phyloP scores from a whole-genome alignment of 2,329 filamentous ascomycete genomes.

The Onygena corvina region DNA sequence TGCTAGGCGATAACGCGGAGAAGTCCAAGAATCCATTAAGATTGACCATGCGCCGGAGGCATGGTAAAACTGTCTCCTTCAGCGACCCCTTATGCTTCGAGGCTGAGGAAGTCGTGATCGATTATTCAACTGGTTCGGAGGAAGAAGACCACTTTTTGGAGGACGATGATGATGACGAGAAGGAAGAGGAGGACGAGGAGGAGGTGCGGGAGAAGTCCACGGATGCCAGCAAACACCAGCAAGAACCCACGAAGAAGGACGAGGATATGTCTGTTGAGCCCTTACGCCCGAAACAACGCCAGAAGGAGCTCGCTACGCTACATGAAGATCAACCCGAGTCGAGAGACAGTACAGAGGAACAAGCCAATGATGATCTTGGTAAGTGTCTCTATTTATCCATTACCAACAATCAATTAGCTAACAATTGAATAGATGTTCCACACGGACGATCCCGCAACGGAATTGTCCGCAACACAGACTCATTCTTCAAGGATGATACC shows the following conservation, averaged over 20 bases:
- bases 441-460: constrained; percentile 60
- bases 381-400: background rate
- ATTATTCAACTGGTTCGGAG: constrained; percentile 65
- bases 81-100: constrained; percentile 76
- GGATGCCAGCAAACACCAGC: constrained; percentile 15
- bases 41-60: constrained; percentile 67
- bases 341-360: background rate
- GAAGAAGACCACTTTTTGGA: constrained; percentile 38
- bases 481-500: constrained; percentile 93
- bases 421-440: constrained; percentile 6
- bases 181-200: constrained; percentile 27
- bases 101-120: constrained; percentile 66
- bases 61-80: constrained; percentile 78
- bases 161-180: constrained; percentile 28
- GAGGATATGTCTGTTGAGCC: constrained; percentile 35
- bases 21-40: constrained; percentile 75
- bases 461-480: constrained; percentile 81
- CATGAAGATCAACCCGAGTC: background rate
- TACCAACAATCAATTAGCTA: background rate
- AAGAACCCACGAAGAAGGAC: constrained; percentile 22
- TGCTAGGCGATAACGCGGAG: constrained; percentile 60
- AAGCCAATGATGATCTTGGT: constrained; percentile 1
- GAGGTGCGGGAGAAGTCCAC: background rate
- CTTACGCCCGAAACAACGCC: constrained; percentile 33
- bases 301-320: constrained; percentile 22